These are phyloP conservation scores for Mycocentrospora acerina DNA, from an alignment of 2,329 filamentous ascomycete species.

Conservation along the genomic window DNA sequence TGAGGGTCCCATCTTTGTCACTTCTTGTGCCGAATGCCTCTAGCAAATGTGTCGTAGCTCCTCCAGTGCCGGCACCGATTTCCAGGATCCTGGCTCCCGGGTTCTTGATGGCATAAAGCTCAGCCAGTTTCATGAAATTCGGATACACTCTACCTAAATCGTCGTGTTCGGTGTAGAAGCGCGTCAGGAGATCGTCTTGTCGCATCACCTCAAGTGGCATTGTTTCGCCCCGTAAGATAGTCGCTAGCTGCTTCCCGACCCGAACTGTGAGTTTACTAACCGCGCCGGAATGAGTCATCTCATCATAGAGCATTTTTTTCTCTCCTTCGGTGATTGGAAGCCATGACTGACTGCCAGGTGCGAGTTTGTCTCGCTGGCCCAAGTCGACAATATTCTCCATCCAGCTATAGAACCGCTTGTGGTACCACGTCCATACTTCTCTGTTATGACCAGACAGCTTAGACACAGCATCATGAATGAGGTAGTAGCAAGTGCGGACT, in stretches of 20 bases:
- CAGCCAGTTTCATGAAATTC: background rate
- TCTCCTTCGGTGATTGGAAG: background rate
- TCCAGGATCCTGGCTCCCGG: slow-evolving; percentile 9
- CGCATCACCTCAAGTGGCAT: slow-evolving; percentile 10
- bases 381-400: slow-evolving; percentile 1
- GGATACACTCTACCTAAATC: background rate
- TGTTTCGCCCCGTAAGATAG: slow-evolving; percentile 2
- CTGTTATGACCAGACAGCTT: background rate
- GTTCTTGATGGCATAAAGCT: background rate
- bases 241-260: slow-evolving; percentile 3
- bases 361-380: background rate
- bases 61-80: slow-evolving; percentile 19
- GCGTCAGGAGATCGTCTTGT: slow-evolving; percentile 3
- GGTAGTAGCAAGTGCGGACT: slow-evolving; percentile 1
- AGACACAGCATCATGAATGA: slow-evolving; percentile 1
- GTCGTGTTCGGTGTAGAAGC: slow-evolving; percentile 2
- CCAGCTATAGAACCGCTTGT: slow-evolving; percentile 5
- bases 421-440: slow-evolving; percentile 1
- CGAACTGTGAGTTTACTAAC: background rate
- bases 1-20: too few relatives aligned
- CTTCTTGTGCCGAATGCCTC: slow-evolving; percentile 6
- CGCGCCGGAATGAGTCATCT: background rate
- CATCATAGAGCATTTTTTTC: slow-evolving; percentile 2
- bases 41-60: slow-evolving; percentile 12
- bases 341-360: slow-evolving; percentile 1